A percentile compares a stretch with the other conserved stretches of the same genome.
These are phyloP conservation scores for Malbranchea zuffiana DNA, from an alignment of 2,329 filamentous ascomycete genomes.

Conservation along the genomic window DNA sequence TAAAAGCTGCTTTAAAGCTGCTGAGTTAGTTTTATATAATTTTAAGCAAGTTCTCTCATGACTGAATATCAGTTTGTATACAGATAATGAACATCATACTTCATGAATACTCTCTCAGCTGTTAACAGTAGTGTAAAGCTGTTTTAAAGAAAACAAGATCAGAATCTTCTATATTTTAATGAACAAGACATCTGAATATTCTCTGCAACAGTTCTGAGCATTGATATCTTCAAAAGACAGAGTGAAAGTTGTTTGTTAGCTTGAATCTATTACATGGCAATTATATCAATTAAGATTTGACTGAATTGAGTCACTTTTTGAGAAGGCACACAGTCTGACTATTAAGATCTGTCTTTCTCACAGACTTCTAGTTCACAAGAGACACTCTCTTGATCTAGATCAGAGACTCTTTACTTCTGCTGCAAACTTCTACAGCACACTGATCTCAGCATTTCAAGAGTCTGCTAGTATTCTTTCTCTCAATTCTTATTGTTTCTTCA, in stretches of 20 bases:
- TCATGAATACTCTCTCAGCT: too few species aligned
- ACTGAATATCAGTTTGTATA: too few species aligned
- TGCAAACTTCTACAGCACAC: slow-evolving; percentile 16
- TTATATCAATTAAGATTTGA: slow-evolving; percentile 21
- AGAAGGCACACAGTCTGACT: slow-evolving; percentile 16
- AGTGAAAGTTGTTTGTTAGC: slow-evolving; percentile 20
- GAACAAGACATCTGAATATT: slow-evolving; percentile 23
- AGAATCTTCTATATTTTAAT: slow-evolving; percentile 26
- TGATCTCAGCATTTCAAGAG: slow-evolving; percentile 15
- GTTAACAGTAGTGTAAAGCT: too few species aligned
- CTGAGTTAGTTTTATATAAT: too few species aligned
- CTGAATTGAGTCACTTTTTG: slow-evolving; percentile 22
- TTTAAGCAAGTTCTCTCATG: too few species aligned
- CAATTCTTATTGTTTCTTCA: slow-evolving; percentile 9
- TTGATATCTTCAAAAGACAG: slow-evolving; percentile 13
- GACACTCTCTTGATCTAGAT: slow-evolving; percentile 13
- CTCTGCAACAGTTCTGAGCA: slow-evolving; percentile 13
- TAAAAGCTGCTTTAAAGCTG: too few species aligned
- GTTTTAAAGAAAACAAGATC: slow-evolving; percentile 19
- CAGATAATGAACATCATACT: too few species aligned
- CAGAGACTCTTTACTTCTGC: slow-evolving; percentile 17
- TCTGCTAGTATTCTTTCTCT: slow-evolving; percentile 14
- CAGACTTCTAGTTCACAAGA: slow-evolving; percentile 16
- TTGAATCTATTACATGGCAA: slow-evolving; percentile 19
- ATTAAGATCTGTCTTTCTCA: slow-evolving; percentile 17